Percentiles rank a stretch among this genome's conserved stretches.
phyloP scores from a whole-genome alignment of 176 grass and related monocot genomes.

The Neostapfia colusana region DNA sequence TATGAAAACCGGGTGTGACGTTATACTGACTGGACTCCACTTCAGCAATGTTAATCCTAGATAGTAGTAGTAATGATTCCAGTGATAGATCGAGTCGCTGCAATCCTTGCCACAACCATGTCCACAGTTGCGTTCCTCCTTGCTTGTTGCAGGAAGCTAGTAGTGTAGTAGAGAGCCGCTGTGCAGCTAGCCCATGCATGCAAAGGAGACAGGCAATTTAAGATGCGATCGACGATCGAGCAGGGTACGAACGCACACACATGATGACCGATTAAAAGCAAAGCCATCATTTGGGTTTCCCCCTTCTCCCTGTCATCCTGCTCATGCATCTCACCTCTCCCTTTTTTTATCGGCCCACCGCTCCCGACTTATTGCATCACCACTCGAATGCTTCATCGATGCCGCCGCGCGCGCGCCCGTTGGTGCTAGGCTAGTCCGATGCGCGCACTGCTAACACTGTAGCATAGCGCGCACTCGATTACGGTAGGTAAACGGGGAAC shows the following conservation, averaged over 20 bases:
- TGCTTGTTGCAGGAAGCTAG: not conserved
- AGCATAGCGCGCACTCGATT: not conserved
- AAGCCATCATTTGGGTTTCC: slow-evolving; percentile 47
- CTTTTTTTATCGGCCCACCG: not conserved
- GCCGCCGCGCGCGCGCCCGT: not conserved
- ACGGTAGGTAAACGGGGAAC: not conserved
- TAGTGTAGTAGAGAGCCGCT: no score
- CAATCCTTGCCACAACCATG: slow-evolving; percentile 3
- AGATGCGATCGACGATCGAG: not conserved
- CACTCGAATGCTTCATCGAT: slow-evolving; percentile 31
- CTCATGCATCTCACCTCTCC: not conserved
- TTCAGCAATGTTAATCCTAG: not conserved
- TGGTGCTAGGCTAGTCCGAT: not conserved
- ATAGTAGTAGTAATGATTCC: slow-evolving; percentile 2
- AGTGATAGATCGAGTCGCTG: not conserved
- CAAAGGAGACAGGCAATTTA: slow-evolving; percentile 36
- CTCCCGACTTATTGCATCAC: not conserved
- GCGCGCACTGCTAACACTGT: not conserved
- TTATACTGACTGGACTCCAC: not conserved
- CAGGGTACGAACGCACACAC: slow-evolving; percentile 17
- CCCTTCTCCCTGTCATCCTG: slow-evolving; percentile 4
- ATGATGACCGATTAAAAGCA: slow-evolving; percentile 54
- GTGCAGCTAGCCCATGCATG: not conserved
- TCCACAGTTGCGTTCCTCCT: slow-evolving; percentile 3
- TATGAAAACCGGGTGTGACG: no score